Percentiles rank a stretch among this genome's conserved stretches.
Conservation (phyloP, 108 stramenopile genomes). For the Cyclotella cryptica region DNA sequence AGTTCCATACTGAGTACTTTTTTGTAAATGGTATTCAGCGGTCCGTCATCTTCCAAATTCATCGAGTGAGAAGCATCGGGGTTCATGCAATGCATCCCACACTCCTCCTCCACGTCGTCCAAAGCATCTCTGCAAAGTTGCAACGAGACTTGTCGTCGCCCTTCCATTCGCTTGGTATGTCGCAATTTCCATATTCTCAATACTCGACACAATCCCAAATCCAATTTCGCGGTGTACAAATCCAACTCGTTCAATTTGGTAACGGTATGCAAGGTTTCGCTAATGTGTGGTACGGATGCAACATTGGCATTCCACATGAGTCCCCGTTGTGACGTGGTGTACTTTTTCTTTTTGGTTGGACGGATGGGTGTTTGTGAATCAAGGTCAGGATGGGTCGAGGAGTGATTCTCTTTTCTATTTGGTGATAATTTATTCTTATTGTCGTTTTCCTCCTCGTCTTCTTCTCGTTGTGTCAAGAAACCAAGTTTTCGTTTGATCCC, state of each 20-base stretch:
- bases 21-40: slow-evolving; percentile 55
- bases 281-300: slow-evolving; percentile 42
- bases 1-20: slow-evolving; percentile 67
- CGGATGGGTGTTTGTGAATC: not conserved
- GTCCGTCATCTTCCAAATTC: slow-evolving; percentile 66
- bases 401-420: not conserved
- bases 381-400: not conserved
- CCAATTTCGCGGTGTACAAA: slow-evolving; percentile 42
- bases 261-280: slow-evolving; percentile 35
- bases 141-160: not conserved
- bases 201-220: slow-evolving; percentile 53
- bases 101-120: not conserved
- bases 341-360: not conserved
- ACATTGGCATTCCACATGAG: slow-evolving; percentile 32
- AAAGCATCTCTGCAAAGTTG: not conserved
- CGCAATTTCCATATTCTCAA: slow-evolving; percentile 57
- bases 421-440: not conserved
- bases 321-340: slow-evolving; percentile 13
- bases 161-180: slow-evolving; percentile 52
- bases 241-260: slow-evolving; percentile 57
- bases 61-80: slow-evolving; percentile 21
- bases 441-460: not conserved
- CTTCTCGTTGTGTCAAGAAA: slow-evolving; percentile 13
- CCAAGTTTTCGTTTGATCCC: slow-evolving; percentile 42
- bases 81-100: slow-evolving; percentile 3